Conservation (phyloP, 371 early-diverging fungal species). For the Thermomucor indicae-seudaticae region DNA sequence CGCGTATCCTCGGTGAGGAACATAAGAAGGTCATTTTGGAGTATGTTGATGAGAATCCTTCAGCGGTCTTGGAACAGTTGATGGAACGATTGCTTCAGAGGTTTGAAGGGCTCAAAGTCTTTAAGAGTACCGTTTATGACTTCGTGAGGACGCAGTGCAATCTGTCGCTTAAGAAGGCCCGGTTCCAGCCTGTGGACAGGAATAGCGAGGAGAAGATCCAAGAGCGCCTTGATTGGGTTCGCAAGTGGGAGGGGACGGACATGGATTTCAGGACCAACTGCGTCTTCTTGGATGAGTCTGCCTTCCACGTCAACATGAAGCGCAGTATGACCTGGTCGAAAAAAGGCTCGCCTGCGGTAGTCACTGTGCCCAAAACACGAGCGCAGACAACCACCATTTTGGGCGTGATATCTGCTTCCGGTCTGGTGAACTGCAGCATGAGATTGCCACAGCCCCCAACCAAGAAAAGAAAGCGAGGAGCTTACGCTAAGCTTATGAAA, state of each 20-base stretch:
- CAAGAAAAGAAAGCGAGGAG: slow-evolving; percentile 6
- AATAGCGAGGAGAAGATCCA: no score
- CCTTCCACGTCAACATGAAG: slow-evolving; percentile 14
- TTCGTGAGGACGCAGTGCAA: no score
- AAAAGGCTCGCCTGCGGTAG: slow-evolving; percentile 7
- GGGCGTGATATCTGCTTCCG: slow-evolving; percentile 6
- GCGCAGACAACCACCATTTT: slow-evolving; percentile 4
- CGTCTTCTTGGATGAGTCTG: slow-evolving; percentile 8
- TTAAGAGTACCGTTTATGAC: slow-evolving; percentile 3
- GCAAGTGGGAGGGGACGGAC: no score
- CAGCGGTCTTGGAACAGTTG: neutral
- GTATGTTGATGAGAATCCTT: no score
- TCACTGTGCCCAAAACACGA: slow-evolving; percentile 10
- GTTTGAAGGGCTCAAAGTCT: slow-evolving; percentile 1
- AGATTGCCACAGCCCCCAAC: slow-evolving; percentile 6
- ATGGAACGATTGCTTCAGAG: neutral
- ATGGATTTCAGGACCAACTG: no score
- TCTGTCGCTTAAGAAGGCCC: no score
- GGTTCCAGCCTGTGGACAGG: no score
- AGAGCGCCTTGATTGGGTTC: no score
- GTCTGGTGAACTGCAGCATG: slow-evolving; percentile 10
- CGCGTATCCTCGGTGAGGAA: no score
- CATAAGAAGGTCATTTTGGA: no score
- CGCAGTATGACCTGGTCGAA: slow-evolving; percentile 16
- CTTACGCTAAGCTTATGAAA: slow-evolving; percentile 1